phyloP scores from a whole-genome alignment of 768 basidiomycete species.

The Amanita molliuscula region DNA sequence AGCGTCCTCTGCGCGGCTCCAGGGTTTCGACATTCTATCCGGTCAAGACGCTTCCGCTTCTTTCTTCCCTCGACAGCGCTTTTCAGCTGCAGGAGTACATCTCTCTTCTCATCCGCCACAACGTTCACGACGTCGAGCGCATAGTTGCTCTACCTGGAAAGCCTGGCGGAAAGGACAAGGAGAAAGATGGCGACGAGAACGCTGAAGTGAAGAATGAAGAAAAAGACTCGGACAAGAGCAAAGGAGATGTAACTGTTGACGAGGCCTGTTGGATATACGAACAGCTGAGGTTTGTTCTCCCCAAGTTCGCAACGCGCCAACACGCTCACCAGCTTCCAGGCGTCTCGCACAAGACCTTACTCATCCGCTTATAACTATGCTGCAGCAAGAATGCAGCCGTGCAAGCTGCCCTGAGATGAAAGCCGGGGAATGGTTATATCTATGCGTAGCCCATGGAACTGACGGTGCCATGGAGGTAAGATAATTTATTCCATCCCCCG shows the following conservation, averaged over 20 bases:
- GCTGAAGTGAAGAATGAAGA: conserved; percentile 19
- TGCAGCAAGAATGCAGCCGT: conserved; percentile 83
- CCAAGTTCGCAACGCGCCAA: not conserved
- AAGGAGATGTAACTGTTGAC: conserved; percentile 54
- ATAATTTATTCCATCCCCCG: not conserved
- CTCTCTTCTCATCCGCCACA: conserved; percentile 70
- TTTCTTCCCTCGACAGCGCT: conserved; percentile 75
- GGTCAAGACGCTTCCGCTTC: conserved; percentile 56
- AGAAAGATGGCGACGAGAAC: conserved; percentile 12
- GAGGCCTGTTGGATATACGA: conserved; percentile 79
- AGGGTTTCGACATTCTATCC: conserved; percentile 76
- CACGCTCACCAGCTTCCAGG: conserved; percentile 25
- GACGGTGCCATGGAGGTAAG: conserved; percentile 79
- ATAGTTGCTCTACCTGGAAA: conserved; percentile 71
- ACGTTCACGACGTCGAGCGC: conserved; percentile 81
- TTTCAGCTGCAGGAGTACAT: conserved; percentile 96
- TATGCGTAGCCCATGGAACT: conserved; percentile 91
- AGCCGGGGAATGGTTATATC: conserved; percentile 95
- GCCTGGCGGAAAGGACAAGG: conserved; percentile 18
- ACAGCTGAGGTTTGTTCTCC: conserved; percentile 31
- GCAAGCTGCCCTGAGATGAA: conserved; percentile 94
- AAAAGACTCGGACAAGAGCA: conserved; percentile 24
- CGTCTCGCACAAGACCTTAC: conserved; percentile 84
- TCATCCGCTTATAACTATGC: conserved; percentile 72
- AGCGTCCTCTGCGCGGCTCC: conserved; percentile 67